phyloP scores from a whole-genome alignment of 208 protist genomes.

The Acanthamoeba lenticulata region DNA sequence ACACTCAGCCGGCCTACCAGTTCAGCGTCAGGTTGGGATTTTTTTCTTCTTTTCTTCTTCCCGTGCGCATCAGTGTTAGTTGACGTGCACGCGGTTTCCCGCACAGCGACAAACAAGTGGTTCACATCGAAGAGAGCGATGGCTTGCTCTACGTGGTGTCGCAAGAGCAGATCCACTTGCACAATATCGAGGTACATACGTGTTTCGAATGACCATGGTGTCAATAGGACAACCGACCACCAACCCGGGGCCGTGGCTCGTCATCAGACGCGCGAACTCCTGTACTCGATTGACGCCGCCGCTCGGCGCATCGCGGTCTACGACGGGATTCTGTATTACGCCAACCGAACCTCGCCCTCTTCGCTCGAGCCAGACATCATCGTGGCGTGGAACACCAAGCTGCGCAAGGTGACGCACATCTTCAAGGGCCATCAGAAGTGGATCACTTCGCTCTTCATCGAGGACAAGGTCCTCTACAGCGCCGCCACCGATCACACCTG shows the following conservation, averaged over 20 bases:
- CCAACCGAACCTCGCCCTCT: neutral
- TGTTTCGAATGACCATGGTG: too few relatives aligned
- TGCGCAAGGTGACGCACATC: slow-evolving; percentile 31
- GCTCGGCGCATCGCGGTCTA: neutral
- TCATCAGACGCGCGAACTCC: neutral
- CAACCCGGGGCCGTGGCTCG: neutral
- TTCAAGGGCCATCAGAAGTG: slow-evolving; percentile 43
- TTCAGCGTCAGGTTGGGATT: neutral
- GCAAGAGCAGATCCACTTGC: neutral
- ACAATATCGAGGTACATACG: neutral
- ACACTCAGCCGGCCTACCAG: neutral
- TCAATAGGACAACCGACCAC: too few relatives aligned
- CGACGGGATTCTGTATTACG: neutral
- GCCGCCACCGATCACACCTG: slow-evolving; percentile 3
- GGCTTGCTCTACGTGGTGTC: neutral
- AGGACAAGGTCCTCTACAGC: slow-evolving; percentile 11
- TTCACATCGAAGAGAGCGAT: neutral
- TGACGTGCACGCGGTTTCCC: neutral
- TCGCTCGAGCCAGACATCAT: neutral
- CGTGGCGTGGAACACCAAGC: neutral
- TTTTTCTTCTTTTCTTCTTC: too few relatives aligned
- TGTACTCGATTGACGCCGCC: neutral
- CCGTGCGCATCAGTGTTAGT: too few relatives aligned
- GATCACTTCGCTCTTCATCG: neutral
- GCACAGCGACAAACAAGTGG: neutral